Evolutionary conservation across 768 basidiomycete genomes (phyloP).

Genomic region (Dacryopinax primogenitus): DNA sequence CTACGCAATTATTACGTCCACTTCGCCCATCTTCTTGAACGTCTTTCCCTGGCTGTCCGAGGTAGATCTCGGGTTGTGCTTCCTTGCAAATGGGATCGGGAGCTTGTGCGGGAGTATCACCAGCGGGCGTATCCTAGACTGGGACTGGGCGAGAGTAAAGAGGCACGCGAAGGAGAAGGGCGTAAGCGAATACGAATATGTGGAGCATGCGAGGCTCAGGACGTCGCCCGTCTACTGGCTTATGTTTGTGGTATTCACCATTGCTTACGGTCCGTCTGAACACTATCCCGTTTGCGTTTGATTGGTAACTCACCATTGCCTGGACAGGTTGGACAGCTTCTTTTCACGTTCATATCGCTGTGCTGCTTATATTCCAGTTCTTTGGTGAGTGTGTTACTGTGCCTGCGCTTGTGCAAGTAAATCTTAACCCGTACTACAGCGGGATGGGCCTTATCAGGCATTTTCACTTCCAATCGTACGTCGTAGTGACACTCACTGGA

Average conservation of each 20-base stretch:
- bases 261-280: constrained; percentile 20
- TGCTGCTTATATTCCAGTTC: constrained; percentile 24
- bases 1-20: constrained; percentile 47
- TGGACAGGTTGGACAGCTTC: constrained; percentile 24
- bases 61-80: constrained; percentile 62
- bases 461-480: constrained; percentile 15
- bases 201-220: constrained; percentile 17
- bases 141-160: constrained; percentile 38
- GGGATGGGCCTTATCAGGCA: constrained; percentile 14
- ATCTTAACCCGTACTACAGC: not conserved
- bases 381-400: constrained; percentile 7
- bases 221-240: constrained; percentile 18
- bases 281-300: too few species aligned
- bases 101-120: constrained; percentile 45
- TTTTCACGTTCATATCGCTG: constrained; percentile 18
- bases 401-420: not conserved
- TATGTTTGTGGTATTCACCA: constrained; percentile 17
- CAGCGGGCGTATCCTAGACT: constrained; percentile 52
- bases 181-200: constrained; percentile 1
- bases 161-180: constrained; percentile 27
- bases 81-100: constrained; percentile 61
- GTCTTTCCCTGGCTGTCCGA: constrained; percentile 51
- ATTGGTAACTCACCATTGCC: too few species aligned
- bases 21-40: constrained; percentile 46
- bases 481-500: not conserved